Conservation (phyloP, 768 basidiomycete genomes). For the Sutorius australiensis region DNA sequence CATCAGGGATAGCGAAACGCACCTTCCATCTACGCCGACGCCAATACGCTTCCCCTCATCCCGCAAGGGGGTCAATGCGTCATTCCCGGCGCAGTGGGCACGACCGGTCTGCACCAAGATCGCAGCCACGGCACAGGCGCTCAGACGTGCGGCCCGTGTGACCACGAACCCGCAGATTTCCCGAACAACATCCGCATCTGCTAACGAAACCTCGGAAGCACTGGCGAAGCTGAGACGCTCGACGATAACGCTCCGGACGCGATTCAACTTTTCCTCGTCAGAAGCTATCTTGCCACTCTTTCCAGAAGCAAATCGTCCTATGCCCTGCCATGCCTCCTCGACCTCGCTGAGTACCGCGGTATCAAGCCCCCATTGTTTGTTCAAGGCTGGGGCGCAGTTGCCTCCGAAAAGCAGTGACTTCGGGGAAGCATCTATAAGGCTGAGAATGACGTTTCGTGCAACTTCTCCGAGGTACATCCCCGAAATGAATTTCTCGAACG, state of each 20-base stretch:
- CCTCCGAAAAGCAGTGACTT: constrained; percentile 76
- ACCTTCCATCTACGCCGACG: constrained; percentile 95
- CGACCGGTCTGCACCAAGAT: constrained; percentile 78
- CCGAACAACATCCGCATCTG: constrained; percentile 72
- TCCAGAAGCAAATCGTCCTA: constrained; percentile 30
- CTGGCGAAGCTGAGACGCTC: constrained; percentile 57
- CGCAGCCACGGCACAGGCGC: constrained; percentile 84
- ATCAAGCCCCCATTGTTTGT: constrained; percentile 92
- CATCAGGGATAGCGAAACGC: constrained; percentile 5
- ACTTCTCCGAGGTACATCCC: constrained; percentile 99
- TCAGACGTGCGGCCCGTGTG: constrained; percentile 75
- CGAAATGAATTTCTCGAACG: constrained; percentile 97
- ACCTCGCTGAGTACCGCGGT: constrained; percentile 87
- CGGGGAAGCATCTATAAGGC: constrained; percentile 75
- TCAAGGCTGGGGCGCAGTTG: constrained; percentile 64
- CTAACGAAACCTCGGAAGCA: constrained; percentile 47
- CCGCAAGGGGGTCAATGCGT: constrained; percentile 15
- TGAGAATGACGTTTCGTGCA: constrained; percentile 76
- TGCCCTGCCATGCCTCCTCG: constrained; percentile 69
- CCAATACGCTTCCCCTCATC: constrained; percentile 52
- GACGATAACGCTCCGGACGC: constrained; percentile 58
- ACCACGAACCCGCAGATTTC: constrained; percentile 80
- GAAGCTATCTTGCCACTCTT: constrained; percentile 1
- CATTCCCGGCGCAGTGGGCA: constrained; percentile 46
- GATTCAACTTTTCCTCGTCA: constrained; percentile 40